Base-by-base conservation (phyloP, 1,284 basidiomycete species). In the Pseudozyma tsukubaensis region DNA sequence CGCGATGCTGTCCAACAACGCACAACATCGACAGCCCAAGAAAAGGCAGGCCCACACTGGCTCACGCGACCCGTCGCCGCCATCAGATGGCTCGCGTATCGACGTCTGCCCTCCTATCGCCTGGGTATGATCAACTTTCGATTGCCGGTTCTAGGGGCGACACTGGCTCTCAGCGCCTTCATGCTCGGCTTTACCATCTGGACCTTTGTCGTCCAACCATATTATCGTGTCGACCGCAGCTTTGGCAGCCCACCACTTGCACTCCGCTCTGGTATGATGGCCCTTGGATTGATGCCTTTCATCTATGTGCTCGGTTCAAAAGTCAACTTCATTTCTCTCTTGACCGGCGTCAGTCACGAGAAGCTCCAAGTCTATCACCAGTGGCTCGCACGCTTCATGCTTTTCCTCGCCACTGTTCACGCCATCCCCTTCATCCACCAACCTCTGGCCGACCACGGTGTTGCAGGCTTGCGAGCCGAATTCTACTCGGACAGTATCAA, bases 321-420 rank as follows among this genome's bases (percentile, higher is more conserved):
- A 59, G 66, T 82, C 59, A 84, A 83, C 54, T 75, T 78, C 34
- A 73, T 84, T 24, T 70, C 78, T 10, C 37, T 78, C 5, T 52
- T 83, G 9, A 78, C 81, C 0, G 82, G 79, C 11, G 54, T 77
- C 16, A 72, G 73, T 14, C 78, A 82, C 29, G 79, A 81, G 54
- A 62, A 66, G 11, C 65, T 83, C 14, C 77, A 82, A 50, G 59
- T 83, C 12, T 84, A 79, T 50, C 83, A 84, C 50, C 80, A 81
- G 50, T 82, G 75, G 64, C 50, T 77, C 4, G 78, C 74, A 14
- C 66, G 78, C 5, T 64, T 84, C 32, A 69, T 80, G 52, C 57
- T 84, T 1, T 77, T 81, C 61, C 68, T 84, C 18, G 58, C 72
- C 19, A 62, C 78, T 19, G 64, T 83, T 9, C 83, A 84, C 48